Conservation (phyloP, 176 grass and related monocot genomes). For the Poa pratensis region DNA sequence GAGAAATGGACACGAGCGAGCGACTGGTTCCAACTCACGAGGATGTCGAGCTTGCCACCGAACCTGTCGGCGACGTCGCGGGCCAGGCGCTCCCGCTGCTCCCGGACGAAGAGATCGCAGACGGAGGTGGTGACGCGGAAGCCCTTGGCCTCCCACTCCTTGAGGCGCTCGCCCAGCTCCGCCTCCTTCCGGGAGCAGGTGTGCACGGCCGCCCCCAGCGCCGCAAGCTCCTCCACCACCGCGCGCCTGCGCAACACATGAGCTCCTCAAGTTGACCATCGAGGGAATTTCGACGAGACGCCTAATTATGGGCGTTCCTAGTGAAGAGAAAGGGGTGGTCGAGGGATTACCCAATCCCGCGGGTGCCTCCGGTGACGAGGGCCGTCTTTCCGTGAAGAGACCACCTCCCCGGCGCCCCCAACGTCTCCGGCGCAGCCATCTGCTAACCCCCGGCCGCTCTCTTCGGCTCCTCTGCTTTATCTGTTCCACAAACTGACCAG, state of each 20-base stretch:
- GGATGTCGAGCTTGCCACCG: slow-evolving; percentile 62
- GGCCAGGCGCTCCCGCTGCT: slow-evolving; percentile 54
- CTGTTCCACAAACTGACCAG: neutral
- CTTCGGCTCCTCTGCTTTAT: neutral
- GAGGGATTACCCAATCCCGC: slow-evolving; percentile 65
- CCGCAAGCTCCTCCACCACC: slow-evolving; percentile 65
- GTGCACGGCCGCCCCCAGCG: slow-evolving; percentile 60
- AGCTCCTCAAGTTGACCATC: neutral
- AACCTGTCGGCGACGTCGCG: slow-evolving; percentile 48
- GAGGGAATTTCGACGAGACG: neutral
- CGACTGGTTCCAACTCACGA: slow-evolving; percentile 42
- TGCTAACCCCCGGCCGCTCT: slow-evolving; percentile 34
- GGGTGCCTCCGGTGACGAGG: slow-evolving; percentile 77
- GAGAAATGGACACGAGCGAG: neutral
- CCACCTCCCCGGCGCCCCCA: slow-evolving; percentile 49
- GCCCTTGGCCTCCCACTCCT: slow-evolving; percentile 52
- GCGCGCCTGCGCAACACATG: slow-evolving; percentile 45
- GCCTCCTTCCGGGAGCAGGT: slow-evolving; percentile 63
- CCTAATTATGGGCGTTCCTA: neutral
- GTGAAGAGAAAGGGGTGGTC: neutral
- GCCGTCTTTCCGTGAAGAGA: slow-evolving; percentile 66
- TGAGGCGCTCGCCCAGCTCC: slow-evolving; percentile 52
- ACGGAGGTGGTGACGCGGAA: slow-evolving; percentile 59
- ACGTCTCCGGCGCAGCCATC: slow-evolving; percentile 30
- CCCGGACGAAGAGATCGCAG: slow-evolving; percentile 59